Conservation (phyloP, 2,329 filamentous ascomycete genomes). For the Periconia sp. region DNA sequence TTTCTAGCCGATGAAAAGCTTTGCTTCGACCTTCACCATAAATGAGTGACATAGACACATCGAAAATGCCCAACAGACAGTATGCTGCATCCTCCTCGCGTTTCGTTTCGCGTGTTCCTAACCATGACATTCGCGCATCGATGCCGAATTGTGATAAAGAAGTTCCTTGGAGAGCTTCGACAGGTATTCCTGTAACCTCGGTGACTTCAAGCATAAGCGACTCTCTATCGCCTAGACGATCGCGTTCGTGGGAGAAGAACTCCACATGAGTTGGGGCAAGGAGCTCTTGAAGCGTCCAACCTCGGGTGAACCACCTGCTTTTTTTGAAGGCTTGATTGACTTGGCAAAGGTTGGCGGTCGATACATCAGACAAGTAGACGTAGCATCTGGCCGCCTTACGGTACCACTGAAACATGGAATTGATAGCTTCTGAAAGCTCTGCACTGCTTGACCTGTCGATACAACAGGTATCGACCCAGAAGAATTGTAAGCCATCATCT, state of each 20-base stretch:
- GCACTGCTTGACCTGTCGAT: slow-evolving; percentile 4
- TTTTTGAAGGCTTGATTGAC: slow-evolving; percentile 1
- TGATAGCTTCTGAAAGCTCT: slow-evolving; percentile 4
- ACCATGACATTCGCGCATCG: slow-evolving; percentile 12
- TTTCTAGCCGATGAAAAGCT: slow-evolving; percentile 10
- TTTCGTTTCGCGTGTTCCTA: slow-evolving; percentile 8
- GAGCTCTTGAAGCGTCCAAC: too few relatives aligned
- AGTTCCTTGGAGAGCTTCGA: slow-evolving; percentile 5
- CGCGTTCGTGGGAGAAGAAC: slow-evolving; percentile 11
- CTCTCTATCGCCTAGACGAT: slow-evolving; percentile 4
- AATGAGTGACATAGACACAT: slow-evolving; percentile 10
- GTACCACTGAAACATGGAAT: slow-evolving; percentile 7
- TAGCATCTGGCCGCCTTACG: slow-evolving; percentile 1
- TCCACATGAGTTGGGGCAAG: slow-evolving; percentile 5
- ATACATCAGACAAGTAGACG: slow-evolving; percentile 4
- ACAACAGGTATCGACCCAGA: slow-evolving; percentile 6
- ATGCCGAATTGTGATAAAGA: slow-evolving; percentile 6
- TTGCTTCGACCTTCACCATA: too few relatives aligned
- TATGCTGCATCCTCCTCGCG: slow-evolving; percentile 13
- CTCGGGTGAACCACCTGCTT: slow-evolving; percentile 8
- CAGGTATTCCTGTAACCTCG: slow-evolving; percentile 5
- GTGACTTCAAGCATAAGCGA: slow-evolving; percentile 1
- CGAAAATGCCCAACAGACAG: slow-evolving; percentile 14
- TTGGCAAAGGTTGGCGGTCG: not conserved
- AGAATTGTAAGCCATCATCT: slow-evolving; percentile 1